A percentile compares a stretch with the other conserved stretches of the same genome.
These are phyloP conservation scores for Cucurbita argyrosperma DNA, from an alignment of 306 rosid genomes.

Conservation along the genomic window DNA sequence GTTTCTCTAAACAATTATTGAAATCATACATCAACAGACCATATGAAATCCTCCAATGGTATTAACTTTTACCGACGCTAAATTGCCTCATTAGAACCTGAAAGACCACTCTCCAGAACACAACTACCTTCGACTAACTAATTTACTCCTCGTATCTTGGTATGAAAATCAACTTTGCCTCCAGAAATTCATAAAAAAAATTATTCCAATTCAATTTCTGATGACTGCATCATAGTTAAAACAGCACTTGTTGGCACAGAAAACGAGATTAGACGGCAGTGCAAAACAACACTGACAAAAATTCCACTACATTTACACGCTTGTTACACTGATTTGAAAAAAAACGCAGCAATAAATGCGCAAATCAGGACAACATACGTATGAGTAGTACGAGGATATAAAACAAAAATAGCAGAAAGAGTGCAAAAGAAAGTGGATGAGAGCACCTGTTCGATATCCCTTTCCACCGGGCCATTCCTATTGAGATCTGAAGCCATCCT, in stretches of 20 bases:
- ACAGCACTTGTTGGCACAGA: background rate
- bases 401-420: background rate
- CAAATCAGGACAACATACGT: background rate
- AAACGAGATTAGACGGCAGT: background rate
- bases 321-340: background rate
- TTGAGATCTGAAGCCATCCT: conserved; percentile 92
- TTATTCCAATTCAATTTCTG: background rate
- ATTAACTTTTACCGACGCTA: background rate
- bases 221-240: background rate
- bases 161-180: background rate
- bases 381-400: background rate
- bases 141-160: background rate
- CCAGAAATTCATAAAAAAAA: background rate
- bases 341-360: background rate
- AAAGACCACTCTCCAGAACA: background rate
- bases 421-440: conserved; percentile 8
- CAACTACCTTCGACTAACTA: background rate
- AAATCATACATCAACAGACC: background rate
- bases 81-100: background rate
- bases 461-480: conserved; percentile 75
- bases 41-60: background rate
- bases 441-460: conserved; percentile 91
- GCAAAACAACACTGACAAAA: background rate
- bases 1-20: background rate
- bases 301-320: background rate